These are phyloP conservation scores for Triangularia setosa DNA, from an alignment of 2,329 filamentous ascomycete species.

Conservation along the genomic window DNA sequence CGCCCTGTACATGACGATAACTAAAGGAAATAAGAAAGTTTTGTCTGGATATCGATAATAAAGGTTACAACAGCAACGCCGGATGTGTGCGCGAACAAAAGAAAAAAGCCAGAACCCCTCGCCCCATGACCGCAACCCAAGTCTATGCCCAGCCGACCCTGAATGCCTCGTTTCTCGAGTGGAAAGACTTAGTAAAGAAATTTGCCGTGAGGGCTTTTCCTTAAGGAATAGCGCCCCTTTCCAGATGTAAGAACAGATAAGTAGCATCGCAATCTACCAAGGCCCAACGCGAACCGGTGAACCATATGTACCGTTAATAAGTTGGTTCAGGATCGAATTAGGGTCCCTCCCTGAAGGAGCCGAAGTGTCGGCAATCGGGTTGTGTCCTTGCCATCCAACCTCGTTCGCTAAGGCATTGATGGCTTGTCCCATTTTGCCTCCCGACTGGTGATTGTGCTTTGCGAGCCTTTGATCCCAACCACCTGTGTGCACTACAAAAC, in stretches of 20 bases:
- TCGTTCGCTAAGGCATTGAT: slow-evolving; percentile 71
- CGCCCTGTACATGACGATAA: not conserved
- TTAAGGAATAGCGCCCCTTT: not conserved
- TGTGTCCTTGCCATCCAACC: slow-evolving; percentile 70
- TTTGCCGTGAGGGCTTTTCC: slow-evolving; percentile 6
- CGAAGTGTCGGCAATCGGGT: slow-evolving; percentile 27
- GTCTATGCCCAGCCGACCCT: not conserved
- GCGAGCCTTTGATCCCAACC: slow-evolving; percentile 87
- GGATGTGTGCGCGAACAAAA: not conserved
- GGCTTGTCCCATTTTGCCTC: slow-evolving; percentile 75
- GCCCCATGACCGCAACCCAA: not conserved
- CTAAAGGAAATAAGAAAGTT: not conserved
- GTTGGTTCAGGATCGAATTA: slow-evolving; percentile 58
- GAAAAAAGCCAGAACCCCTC: not conserved
- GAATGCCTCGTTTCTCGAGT: slow-evolving; percentile 13
- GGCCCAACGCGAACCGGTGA: slow-evolving; percentile 60
- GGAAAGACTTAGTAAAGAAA: slow-evolving; percentile 13
- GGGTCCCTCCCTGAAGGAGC: slow-evolving; percentile 38
- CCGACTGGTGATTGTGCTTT: slow-evolving; percentile 83
- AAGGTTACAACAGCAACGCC: not conserved
- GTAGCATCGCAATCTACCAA: slow-evolving; percentile 42
- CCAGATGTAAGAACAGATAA: not conserved
- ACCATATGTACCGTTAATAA: slow-evolving; percentile 58
- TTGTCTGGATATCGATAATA: not conserved
- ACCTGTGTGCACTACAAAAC: slow-evolving; percentile 82